Evolutionary conservation across 2,329 filamentous ascomycete species (phyloP), one percentile per base, ranked within the genome.

Genomic region (Achaetomium macrosporum): DNA sequence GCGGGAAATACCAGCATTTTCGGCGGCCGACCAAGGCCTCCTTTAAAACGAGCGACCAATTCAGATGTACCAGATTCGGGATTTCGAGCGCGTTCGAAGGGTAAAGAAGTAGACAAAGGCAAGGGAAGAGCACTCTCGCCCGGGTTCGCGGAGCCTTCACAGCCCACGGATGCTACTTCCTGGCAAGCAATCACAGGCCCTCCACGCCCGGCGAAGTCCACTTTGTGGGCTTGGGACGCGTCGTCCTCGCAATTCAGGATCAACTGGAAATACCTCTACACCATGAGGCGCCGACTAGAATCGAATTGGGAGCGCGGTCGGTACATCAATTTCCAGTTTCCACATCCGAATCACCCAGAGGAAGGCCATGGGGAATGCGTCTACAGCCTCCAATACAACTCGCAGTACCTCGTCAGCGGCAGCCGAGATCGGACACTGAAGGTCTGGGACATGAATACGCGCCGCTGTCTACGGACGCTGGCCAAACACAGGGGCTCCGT

Each of bases 231-330:
- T 55, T 83, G 75, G 73, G 79, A 76, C 59, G 64, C 64, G 16
- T 68, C 61, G 57, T 74, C 64, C 64, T 76, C 65, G 65, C 68
- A 69, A 42, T 77, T 84, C 53, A 86, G 82, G 62, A 73, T 97
- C 44, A 96, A 95, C 68, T 99, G 92, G 91, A 87, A 90, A 49
- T 89, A 93, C 66, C 76, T 99, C 1, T 99, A 96, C 71, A 89
- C 88, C 59, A 88, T 96, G 74, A 85, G 93, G 55, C 81, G 85
- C 51, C 79, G 84, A 19, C 73, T 99, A 13, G 93, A 99, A 70
- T 83, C 85, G 8, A 97, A 99, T 66, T 99, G 93, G 93, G 83
- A 89, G 54, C 78, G 84, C 17, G 91, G 88, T 4, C 85, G 83
- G 53, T 96, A 81, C 66, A 82, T 78, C 3, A 95, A 91, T 58